These are phyloP conservation scores for Podosphaera aphanis DNA, from an alignment of 2,329 filamentous ascomycete genomes.

Conservation along the genomic window DNA sequence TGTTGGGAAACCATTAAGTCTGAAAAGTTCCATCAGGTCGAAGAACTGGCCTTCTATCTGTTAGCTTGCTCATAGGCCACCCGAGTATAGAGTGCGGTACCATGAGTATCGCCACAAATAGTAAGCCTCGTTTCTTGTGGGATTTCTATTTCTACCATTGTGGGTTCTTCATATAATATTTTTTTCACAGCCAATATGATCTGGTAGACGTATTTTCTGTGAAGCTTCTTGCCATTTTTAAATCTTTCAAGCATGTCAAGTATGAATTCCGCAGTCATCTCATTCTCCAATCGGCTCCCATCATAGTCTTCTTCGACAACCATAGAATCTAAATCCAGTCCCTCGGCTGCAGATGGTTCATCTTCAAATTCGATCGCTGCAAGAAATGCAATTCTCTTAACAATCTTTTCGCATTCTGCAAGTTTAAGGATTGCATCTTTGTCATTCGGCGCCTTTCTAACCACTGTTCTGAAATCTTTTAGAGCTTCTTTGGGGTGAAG, in stretches of 20 bases:
- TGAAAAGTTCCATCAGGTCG: slow-evolving; percentile 88
- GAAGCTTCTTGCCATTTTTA: slow-evolving; percentile 85
- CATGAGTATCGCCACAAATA: slow-evolving; percentile 93
- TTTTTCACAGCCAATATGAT: slow-evolving; percentile 80
- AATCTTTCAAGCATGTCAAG: slow-evolving; percentile 94
- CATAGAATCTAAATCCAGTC: slow-evolving; percentile 71
- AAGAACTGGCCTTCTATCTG: slow-evolving; percentile 61
- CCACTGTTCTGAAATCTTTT: slow-evolving; percentile 76
- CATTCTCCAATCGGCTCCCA: slow-evolving; percentile 48
- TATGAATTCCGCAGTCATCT: slow-evolving; percentile 93
- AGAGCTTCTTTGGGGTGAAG: slow-evolving; percentile 71
- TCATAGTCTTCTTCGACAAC: slow-evolving; percentile 66
- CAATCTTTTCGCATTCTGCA: slow-evolving; percentile 82
- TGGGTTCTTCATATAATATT: slow-evolving; percentile 74
- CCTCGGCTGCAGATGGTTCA: slow-evolving; percentile 76
- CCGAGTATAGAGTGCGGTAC: slow-evolving; percentile 22
- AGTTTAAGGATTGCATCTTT: slow-evolving; percentile 80
- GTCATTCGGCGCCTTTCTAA: slow-evolving; percentile 67
- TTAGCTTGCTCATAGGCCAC: not conserved
- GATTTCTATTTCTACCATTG: slow-evolving; percentile 86
- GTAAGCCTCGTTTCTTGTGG: slow-evolving; percentile 59
- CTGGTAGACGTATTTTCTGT: slow-evolving; percentile 92
- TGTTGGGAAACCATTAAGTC: slow-evolving; percentile 61
- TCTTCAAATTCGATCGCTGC: slow-evolving; percentile 87
- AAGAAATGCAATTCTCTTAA: slow-evolving; percentile 78